Evolutionary conservation across 352 stramenopile species (phyloP).

Genomic region (Phytophthora pisi): DNA sequence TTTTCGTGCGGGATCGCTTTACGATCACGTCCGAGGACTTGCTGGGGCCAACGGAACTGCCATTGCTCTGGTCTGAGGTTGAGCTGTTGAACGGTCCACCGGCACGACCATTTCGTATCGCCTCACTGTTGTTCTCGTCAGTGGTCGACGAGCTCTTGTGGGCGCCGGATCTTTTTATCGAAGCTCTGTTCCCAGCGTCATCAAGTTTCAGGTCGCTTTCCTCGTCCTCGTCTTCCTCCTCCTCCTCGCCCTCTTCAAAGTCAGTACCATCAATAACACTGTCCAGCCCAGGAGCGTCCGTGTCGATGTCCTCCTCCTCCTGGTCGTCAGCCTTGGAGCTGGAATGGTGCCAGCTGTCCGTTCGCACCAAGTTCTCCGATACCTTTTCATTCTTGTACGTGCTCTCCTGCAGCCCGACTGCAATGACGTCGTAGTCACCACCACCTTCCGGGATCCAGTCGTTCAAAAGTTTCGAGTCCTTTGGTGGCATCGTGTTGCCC

Average conservation of each 20-base stretch:
- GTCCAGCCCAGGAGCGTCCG: constrained; percentile 14
- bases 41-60: constrained; percentile 2
- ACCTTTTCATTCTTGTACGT: constrained; percentile 68
- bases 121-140: constrained; percentile 25
- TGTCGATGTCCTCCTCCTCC: constrained; percentile 15
- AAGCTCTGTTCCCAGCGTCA: constrained; percentile 6
- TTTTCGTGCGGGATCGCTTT: constrained; percentile 71
- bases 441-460: constrained; percentile 83
- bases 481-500: constrained; percentile 82
- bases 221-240: constrained; percentile 25
- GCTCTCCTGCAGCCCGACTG: constrained; percentile 82
- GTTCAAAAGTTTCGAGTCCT: constrained; percentile 49
- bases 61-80: constrained; percentile 13
- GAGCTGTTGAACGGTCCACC: constrained; percentile 7
- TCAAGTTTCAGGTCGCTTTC: constrained; percentile 16
- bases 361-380: constrained; percentile 31
- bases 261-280: constrained; percentile 32
- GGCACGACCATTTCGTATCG: constrained; percentile 11
- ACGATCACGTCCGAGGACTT: constrained; percentile 57
- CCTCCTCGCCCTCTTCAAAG: constrained; percentile 34
- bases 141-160: constrained; percentile 13
- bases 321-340: constrained; percentile 35
- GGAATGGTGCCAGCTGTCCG: constrained; percentile 28
- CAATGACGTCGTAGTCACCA: constrained; percentile 85
- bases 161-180: constrained; percentile 10